Evolutionary conservation across 805 yeast species (phyloP), one percentile per base, ranked within the genome.

Genomic region (Kodamaea jinghongensis): DNA sequence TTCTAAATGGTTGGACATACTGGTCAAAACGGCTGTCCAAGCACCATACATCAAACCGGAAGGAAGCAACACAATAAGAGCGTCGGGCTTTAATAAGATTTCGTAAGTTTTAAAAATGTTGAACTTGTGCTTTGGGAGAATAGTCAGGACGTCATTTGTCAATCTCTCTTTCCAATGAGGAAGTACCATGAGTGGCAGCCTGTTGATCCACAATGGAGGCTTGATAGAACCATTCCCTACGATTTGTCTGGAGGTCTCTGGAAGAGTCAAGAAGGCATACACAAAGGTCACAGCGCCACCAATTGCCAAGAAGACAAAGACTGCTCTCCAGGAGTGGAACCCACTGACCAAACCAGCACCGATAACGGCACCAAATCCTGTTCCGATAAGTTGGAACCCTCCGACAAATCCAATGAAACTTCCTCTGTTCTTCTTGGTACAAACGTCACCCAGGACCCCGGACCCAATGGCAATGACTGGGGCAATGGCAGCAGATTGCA

Each of bases 401-500:
- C 77, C 54, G 0, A 78, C 76, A 7, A 79, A 49, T 0, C 95
- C 95, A 29, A 82, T 78, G 48, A 77, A 75, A 1, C 81, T 75
- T 9, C 95, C 96, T 48, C 96, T 70, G 42, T 81, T 79, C 6
- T 67, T 71, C 20, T 81, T 67, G 0, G 81, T 75, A 2, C 90
- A 79, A 14, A 83, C 65, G 61, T 88, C 96, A 6, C 90, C 91
- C 41, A 85, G 75, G 1, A 83, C 72, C 0, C 95, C 93, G 1
- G 83, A 71, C 28, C 75, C 71, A 3, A 88, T 72, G 2, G 95
- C 81, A 16, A 87, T 75, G 1, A 86, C 77, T 0, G 95, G 88
- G 0, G 93, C 81, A 4, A 82, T 81, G 10, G 86, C 90, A 4
- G 81, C 71, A 0, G 95, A 89, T 52, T 87, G 90, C n/a, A 86